A percentile compares a stretch with the other conserved stretches of the same genome.
phyloP scores from a whole-genome alignment of 2,329 filamentous ascomycete genomes.

The Cordyceps fumosorosea region DNA sequence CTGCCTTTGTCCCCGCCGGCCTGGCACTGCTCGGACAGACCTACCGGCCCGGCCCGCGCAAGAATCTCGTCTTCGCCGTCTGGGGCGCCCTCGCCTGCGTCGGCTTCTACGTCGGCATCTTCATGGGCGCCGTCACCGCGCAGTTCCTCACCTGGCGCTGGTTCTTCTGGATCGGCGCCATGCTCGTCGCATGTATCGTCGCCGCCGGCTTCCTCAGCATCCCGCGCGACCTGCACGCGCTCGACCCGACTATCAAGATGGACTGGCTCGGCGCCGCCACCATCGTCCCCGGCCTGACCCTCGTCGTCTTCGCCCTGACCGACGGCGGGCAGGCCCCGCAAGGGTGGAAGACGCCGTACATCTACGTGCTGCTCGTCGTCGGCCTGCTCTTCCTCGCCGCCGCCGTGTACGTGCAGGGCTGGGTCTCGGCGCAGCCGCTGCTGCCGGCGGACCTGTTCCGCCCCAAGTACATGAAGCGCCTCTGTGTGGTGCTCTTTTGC shows the following conservation, averaged over 20 bases:
- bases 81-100: slow-evolving; percentile 52
- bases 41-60: slow-evolving; percentile 64
- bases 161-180: slow-evolving; percentile 63
- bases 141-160: slow-evolving; percentile 58
- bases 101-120: slow-evolving; percentile 60
- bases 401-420: slow-evolving; percentile 66
- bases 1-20: slow-evolving; percentile 61
- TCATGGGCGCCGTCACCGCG: slow-evolving; percentile 56
- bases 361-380: slow-evolving; percentile 57
- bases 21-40: slow-evolving; percentile 64
- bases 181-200: slow-evolving; percentile 38
- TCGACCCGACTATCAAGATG: slow-evolving; percentile 40
- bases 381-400: slow-evolving; percentile 53
- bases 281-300: slow-evolving; percentile 57
- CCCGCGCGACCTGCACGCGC: slow-evolving; percentile 26
- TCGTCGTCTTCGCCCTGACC: slow-evolving; percentile 70
- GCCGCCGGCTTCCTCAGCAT: slow-evolving; percentile 37
- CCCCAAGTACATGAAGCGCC: slow-evolving; percentile 60
- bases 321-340: slow-evolving; percentile 62
- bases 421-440: slow-evolving; percentile 60
- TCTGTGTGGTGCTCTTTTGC: slow-evolving; percentile 56
- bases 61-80: slow-evolving; percentile 60
- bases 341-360: slow-evolving; percentile 68
- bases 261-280: slow-evolving; percentile 60
- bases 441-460: slow-evolving; percentile 64